These are phyloP conservation scores for Candida oleophila DNA, from an alignment of 805 yeast genomes.

Conservation along the genomic window DNA sequence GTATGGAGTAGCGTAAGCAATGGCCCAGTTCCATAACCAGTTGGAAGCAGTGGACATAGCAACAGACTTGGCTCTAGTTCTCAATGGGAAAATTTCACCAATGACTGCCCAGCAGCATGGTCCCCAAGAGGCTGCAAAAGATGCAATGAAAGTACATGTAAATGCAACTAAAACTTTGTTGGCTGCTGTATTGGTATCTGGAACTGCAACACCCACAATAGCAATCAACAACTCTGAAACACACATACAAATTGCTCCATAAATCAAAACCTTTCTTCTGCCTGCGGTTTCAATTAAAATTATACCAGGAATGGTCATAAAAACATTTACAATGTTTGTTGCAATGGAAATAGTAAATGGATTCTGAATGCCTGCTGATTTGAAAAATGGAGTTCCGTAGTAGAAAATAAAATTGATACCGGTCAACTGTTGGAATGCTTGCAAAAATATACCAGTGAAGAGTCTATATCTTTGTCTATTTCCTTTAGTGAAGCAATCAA, in stretches of 20 bases:
- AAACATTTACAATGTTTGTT: constrained; percentile 39
- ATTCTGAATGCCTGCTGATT: constrained; percentile 58
- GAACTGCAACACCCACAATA: constrained; percentile 41
- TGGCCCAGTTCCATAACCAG: constrained; percentile 44
- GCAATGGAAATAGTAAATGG: constrained; percentile 43
- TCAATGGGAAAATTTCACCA: constrained; percentile 37
- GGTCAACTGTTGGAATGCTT: constrained; percentile 84
- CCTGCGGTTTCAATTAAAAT: constrained; percentile 45
- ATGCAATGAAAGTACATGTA: constrained; percentile 38
- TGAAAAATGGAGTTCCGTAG: constrained; percentile 82
- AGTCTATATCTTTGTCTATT: constrained; percentile 51
- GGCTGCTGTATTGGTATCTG: constrained; percentile 26
- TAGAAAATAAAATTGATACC: constrained; percentile 91
- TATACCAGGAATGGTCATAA: constrained; percentile 38
- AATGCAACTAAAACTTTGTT: constrained; percentile 37
- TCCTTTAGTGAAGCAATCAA: constrained; percentile 60
- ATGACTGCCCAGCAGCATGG: constrained; percentile 40
- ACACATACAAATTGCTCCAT: constrained; percentile 65
- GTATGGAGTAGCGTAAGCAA: constrained; percentile 42
- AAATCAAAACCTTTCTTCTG: constrained; percentile 59
- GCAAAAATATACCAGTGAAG: constrained; percentile 65
- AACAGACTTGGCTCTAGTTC: constrained; percentile 39
- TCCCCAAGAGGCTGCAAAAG: constrained; percentile 44
- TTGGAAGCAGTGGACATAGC: constrained; percentile 41
- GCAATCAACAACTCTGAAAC: constrained; percentile 52